A percentile compares a stretch with the other conserved stretches of the same genome.
phyloP scores from a whole-genome alignment of 208 protist species.

The Tritrichomonas musculus region DNA sequence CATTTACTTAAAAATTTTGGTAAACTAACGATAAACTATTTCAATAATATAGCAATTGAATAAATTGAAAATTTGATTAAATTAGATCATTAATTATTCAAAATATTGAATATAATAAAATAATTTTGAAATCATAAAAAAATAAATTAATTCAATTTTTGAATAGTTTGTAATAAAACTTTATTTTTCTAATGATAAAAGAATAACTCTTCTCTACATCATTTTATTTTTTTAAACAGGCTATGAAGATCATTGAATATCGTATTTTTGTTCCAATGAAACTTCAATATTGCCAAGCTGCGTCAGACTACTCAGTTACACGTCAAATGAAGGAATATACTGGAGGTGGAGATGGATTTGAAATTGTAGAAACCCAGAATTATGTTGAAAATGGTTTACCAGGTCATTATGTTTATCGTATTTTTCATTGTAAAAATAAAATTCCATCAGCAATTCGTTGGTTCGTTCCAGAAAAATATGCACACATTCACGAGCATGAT shows the following conservation, averaged over 20 bases:
- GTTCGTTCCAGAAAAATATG: constrained; percentile 8
- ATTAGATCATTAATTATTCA: too few species aligned
- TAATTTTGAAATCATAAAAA: too few species aligned
- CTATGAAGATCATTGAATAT: constrained; percentile 16
- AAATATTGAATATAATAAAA: too few species aligned
- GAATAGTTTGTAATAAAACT: too few species aligned
- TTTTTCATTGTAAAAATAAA: neutral
- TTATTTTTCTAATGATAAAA: too few species aligned
- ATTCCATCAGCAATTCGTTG: neutral
- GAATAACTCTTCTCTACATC: too few species aligned
- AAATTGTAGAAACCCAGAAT: neutral
- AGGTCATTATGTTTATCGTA: neutral
- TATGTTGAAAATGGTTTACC: neutral
- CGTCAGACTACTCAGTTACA: neutral
- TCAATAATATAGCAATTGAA: too few species aligned
- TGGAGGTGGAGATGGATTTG: neutral
- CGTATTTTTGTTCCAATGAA: neutral
- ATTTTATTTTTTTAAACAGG: too few species aligned
- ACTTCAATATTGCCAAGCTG: neutral
- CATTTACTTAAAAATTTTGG: too few species aligned
- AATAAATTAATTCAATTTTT: too few species aligned
- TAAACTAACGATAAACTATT: too few species aligned
- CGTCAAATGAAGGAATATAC: neutral
- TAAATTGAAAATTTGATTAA: too few species aligned
- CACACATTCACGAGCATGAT: neutral